Evolutionary conservation across 371 early-diverging fungal species (phyloP).

Genomic region (Choanephora cucurbitarum): DNA sequence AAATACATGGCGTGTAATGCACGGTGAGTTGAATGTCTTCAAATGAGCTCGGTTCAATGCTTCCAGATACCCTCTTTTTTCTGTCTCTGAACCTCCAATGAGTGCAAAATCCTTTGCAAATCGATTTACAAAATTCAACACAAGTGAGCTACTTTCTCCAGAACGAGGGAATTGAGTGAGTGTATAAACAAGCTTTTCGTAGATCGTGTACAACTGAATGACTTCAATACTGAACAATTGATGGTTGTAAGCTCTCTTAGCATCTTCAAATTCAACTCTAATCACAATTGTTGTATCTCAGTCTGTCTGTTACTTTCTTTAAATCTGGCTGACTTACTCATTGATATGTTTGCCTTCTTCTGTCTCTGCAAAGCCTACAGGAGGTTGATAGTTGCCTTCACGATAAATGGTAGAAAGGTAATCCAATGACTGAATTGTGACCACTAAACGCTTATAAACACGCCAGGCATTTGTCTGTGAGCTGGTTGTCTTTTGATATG

Average conservation of each 20-base stretch:
- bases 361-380: slow-evolving; percentile 12
- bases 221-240: slow-evolving; percentile 54
- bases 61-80: slow-evolving; percentile 30
- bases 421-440: slow-evolving; percentile 38
- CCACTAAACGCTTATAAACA: slow-evolving; percentile 42
- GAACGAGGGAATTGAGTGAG: slow-evolving; percentile 64
- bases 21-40: slow-evolving; percentile 74
- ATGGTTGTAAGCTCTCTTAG: slow-evolving; percentile 14
- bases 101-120: slow-evolving; percentile 59
- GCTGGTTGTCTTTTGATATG: slow-evolving; percentile 48
- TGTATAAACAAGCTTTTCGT: slow-evolving; percentile 60
- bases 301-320: slow-evolving; percentile 3
- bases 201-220: slow-evolving; percentile 57
- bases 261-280: slow-evolving; percentile 8
- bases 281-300: slow-evolving; percentile 14
- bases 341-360: slow-evolving; percentile 18
- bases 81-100: slow-evolving; percentile 32
- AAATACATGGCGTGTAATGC: slow-evolving; percentile 63
- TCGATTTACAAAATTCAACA: slow-evolving; percentile 62
- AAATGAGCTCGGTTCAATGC: slow-evolving; percentile 62
- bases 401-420: slow-evolving; percentile 28
- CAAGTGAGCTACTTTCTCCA: slow-evolving; percentile 54
- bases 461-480: slow-evolving; percentile 47
- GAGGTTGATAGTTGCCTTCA: slow-evolving; percentile 29
- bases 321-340: slow-evolving; percentile 5